Percentiles rank a stretch among this genome's conserved stretches.
Conservation (phyloP, 2,329 filamentous ascomycete species). For the Myriosclerotinia curreyana region DNA sequence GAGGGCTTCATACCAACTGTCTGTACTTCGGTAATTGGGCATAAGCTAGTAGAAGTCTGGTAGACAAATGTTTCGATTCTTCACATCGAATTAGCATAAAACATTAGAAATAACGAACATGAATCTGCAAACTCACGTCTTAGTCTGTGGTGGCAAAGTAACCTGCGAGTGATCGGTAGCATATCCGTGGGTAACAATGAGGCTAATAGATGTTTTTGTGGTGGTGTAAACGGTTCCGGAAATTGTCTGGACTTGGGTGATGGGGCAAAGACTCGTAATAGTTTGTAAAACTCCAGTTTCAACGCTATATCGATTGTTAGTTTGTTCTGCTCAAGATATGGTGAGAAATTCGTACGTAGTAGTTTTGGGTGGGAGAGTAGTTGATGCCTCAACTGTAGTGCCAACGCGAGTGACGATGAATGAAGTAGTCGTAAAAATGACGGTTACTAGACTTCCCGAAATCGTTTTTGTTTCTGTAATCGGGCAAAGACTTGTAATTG, state of each 20-base stretch:
- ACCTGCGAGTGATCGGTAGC: constrained; percentile 19
- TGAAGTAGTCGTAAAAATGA: constrained; percentile 15
- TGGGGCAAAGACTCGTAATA: constrained; percentile 45
- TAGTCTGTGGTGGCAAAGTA: constrained; percentile 18
- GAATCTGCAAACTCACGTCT: constrained; percentile 4
- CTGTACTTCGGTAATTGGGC: constrained; percentile 48
- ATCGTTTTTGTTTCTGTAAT: constrained; percentile 25
- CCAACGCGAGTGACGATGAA: constrained; percentile 6
- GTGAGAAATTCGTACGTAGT: constrained; percentile 18
- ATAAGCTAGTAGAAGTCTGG: constrained; percentile 42
- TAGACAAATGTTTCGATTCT: constrained; percentile 35
- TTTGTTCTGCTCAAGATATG: background rate
- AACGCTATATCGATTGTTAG: constrained; percentile 3
- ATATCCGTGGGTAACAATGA: constrained; percentile 28
- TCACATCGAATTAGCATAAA: constrained; percentile 28
- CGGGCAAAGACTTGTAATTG: constrained; percentile 39
- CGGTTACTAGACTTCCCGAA: background rate
- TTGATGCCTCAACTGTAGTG: constrained; percentile 21
- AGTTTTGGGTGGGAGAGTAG: constrained; percentile 15
- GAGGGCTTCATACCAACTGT: constrained; percentile 45
- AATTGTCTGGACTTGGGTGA: constrained; percentile 48
- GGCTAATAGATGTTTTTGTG: constrained; percentile 31
- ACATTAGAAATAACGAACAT: constrained; percentile 19
- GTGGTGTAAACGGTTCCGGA: constrained; percentile 42
- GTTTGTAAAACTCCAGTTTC: constrained; percentile 32